Evolutionary conservation across 2,329 filamentous ascomycete genomes (phyloP).

Genomic region (Teratosphaeria pseudoeucalypti): DNA sequence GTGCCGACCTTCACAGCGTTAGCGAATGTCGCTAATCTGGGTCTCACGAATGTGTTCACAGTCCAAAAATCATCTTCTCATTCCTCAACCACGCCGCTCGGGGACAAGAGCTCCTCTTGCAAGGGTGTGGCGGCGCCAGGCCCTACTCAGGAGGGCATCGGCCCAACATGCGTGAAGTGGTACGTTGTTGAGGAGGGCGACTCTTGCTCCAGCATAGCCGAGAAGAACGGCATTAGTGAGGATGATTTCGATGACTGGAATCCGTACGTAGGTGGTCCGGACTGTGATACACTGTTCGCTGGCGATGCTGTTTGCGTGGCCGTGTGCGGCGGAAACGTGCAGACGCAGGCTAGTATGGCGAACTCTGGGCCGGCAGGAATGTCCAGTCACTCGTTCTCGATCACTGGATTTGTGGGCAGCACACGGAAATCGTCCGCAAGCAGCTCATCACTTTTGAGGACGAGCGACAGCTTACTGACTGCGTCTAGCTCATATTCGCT

Average conservation of each 20-base stretch:
- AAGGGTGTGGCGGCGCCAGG: slow-evolving; percentile 11
- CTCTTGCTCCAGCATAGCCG: slow-evolving; percentile 14
- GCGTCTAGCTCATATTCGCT: background rate
- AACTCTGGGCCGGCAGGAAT: background rate
- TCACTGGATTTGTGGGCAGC: background rate
- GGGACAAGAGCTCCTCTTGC: background rate
- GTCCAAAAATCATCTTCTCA: background rate
- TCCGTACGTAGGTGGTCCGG: slow-evolving; percentile 3
- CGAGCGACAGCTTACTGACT: background rate
- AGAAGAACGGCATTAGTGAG: slow-evolving; percentile 8
- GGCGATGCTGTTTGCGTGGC: background rate
- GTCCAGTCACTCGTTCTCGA: background rate
- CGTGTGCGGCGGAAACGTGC: background rate
- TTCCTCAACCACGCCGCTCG: background rate
- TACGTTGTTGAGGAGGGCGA: slow-evolving; percentile 15
- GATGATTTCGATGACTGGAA: slow-evolving; percentile 19
- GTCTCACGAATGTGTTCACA: background rate
- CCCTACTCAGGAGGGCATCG: slow-evolving; percentile 14
- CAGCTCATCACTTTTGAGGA: background rate
- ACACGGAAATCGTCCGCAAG: background rate
- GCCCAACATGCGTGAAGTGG: slow-evolving; percentile 17
- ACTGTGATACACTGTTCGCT: background rate
- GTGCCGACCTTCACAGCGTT: background rate
- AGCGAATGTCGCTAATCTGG: background rate
- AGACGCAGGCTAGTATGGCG: background rate